phyloP scores from a whole-genome alignment of 352 stramenopile species.

The Pseudoperonospora humuli region DNA sequence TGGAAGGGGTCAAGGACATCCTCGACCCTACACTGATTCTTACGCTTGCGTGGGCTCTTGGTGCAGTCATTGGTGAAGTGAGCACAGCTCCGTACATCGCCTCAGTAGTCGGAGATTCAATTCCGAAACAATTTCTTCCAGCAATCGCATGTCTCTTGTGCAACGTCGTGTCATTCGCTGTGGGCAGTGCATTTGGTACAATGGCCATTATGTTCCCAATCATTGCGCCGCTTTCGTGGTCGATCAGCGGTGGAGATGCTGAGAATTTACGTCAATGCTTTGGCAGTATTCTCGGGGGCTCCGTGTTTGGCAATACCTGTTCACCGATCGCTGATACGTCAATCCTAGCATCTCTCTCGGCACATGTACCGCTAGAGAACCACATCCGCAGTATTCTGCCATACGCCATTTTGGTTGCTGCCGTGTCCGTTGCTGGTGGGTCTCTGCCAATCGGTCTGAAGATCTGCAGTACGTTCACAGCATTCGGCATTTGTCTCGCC shows the following conservation, averaged over 20 bases:
- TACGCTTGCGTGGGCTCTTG: slow-evolving; percentile 85
- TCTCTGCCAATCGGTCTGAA: slow-evolving; percentile 65
- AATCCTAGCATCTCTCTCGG: slow-evolving; percentile 80
- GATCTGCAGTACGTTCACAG: slow-evolving; percentile 70
- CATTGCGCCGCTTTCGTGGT: slow-evolving; percentile 78
- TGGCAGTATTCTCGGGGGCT: slow-evolving; percentile 79
- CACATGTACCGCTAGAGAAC: slow-evolving; percentile 68
- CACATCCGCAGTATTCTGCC: slow-evolving; percentile 82
- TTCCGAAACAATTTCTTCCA: slow-evolving; percentile 71
- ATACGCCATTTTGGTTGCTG: slow-evolving; percentile 68
- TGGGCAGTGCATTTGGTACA: slow-evolving; percentile 83
- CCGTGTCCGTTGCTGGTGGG: slow-evolving; percentile 59
- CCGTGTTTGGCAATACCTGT: slow-evolving; percentile 84
- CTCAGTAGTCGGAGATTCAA: slow-evolving; percentile 62
- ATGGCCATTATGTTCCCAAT: slow-evolving; percentile 93
- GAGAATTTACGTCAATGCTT: slow-evolving; percentile 85
- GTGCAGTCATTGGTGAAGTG: slow-evolving; percentile 76
- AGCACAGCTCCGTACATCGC: slow-evolving; percentile 79
- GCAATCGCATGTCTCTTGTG: slow-evolving; percentile 79
- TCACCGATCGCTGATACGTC: slow-evolving; percentile 92
- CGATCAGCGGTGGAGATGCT: slow-evolving; percentile 67
- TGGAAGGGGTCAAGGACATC: slow-evolving; percentile 89
- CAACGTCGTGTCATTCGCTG: slow-evolving; percentile 88
- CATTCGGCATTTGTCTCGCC: slow-evolving; percentile 67
- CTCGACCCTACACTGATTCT: slow-evolving; percentile 87